Conservation (phyloP, 345 rosid species). For the Populus nigra region DNA sequence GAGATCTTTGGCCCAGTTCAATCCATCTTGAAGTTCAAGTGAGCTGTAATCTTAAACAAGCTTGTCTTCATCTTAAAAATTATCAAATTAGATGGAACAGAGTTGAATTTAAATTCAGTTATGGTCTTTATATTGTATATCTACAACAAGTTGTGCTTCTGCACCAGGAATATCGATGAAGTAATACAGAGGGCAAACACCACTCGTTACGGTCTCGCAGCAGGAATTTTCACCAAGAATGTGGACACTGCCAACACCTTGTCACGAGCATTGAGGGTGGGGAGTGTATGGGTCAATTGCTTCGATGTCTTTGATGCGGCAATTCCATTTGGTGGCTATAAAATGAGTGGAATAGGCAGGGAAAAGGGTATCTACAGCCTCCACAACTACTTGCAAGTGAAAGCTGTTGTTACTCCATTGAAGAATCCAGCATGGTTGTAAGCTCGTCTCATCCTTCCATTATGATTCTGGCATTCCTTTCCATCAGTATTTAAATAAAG, state of each 20-base stretch:
- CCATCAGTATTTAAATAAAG: neutral
- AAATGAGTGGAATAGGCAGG: slow-evolving; percentile 89
- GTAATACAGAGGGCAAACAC: slow-evolving; percentile 68
- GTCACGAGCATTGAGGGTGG: slow-evolving; percentile 63
- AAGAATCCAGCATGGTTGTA: slow-evolving; percentile 87
- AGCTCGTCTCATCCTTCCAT: neutral
- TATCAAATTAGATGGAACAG: too few relatives aligned
- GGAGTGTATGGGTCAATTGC: slow-evolving; percentile 81
- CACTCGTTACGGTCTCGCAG: slow-evolving; percentile 63
- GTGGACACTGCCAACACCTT: slow-evolving; percentile 74
- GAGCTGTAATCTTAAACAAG: slow-evolving; percentile 17
- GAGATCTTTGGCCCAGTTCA: slow-evolving; percentile 97
- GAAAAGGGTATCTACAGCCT: slow-evolving; percentile 86
- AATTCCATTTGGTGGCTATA: slow-evolving; percentile 89
- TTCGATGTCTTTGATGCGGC: slow-evolving; percentile 72
- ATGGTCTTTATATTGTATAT: neutral
- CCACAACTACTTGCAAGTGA: slow-evolving; percentile 75
- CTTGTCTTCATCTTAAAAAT: too few relatives aligned
- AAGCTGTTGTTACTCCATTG: slow-evolving; percentile 80
- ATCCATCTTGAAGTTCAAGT: slow-evolving; percentile 85
- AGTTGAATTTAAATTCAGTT: neutral
- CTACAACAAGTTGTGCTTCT: neutral
- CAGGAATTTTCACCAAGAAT: slow-evolving; percentile 75
- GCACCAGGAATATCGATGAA: slow-evolving; percentile 63
- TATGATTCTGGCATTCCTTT: neutral